Evolutionary conservation across 306 rosid genomes (phyloP).

Genomic region (Cucurbita pepo): DNA sequence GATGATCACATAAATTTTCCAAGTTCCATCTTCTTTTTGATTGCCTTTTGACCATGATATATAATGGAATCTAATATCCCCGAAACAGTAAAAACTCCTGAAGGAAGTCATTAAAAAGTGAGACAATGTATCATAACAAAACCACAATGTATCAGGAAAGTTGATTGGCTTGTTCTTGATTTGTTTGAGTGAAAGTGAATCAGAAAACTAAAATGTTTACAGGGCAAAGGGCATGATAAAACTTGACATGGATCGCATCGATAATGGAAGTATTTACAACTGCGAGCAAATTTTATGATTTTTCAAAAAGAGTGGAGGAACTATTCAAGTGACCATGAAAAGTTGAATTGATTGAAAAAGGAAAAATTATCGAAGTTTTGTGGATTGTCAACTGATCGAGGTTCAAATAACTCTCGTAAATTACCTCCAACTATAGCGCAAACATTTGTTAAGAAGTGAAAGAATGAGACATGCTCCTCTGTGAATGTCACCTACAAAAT

Average conservation of each 20-base stretch:
- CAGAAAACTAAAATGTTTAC: neutral
- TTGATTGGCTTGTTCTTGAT: neutral
- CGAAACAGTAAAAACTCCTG: conserved; percentile 88
- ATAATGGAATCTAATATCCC: conserved; percentile 87
- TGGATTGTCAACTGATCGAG: neutral
- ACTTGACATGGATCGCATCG: neutral
- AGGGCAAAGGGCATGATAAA: neutral
- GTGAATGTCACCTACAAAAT: conserved; percentile 67
- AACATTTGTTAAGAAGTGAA: conserved; percentile 87
- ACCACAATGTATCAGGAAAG: neutral
- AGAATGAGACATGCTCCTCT: conserved; percentile 67
- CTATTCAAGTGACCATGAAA: neutral
- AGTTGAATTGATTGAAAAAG: neutral
- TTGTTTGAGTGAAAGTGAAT: neutral
- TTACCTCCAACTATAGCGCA: conserved; percentile 98
- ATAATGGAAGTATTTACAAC: neutral
- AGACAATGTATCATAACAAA: neutral
- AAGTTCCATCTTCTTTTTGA: conserved; percentile 91
- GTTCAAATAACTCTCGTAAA: neutral
- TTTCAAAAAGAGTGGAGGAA: neutral
- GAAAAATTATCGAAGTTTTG: neutral
- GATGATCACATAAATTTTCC: conserved; percentile 60
- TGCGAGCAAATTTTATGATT: neutral
- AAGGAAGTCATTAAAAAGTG: neutral
- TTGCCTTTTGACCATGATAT: conserved; percentile 93